Evolutionary conservation across 306 rosid species (phyloP).

Genomic region (Hippophae rhamnoides): DNA sequence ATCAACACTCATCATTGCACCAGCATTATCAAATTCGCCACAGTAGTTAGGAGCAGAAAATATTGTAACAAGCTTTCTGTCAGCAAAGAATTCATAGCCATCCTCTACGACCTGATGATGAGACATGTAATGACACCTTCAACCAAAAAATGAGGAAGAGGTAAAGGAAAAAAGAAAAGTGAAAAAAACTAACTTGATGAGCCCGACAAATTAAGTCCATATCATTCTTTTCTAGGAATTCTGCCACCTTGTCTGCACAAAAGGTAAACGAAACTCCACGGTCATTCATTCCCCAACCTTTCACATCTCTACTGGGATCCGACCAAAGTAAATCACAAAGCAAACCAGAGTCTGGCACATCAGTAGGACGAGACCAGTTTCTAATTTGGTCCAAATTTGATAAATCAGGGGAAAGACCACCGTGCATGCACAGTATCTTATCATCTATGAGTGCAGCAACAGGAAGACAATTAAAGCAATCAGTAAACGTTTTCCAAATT

Average conservation of each 20-base stretch:
- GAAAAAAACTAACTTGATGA: conserved; percentile 19
- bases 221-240: conserved; percentile 29
- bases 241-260: conserved; percentile 27
- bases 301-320: conserved; percentile 30
- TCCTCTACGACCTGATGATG: conserved; percentile 34
- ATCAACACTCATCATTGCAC: conserved; percentile 36
- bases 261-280: conserved; percentile 37
- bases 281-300: conserved; percentile 40
- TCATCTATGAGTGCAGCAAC: conserved; percentile 37
- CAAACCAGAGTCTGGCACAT: conserved; percentile 32
- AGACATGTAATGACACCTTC: neutral
- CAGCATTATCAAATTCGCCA: conserved; percentile 37
- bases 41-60: conserved; percentile 38
- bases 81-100: conserved; percentile 37
- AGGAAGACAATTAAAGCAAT: conserved; percentile 35
- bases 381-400: conserved; percentile 28
- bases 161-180: neutral
- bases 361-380: conserved; percentile 28
- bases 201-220: conserved; percentile 40
- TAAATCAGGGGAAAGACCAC: conserved; percentile 35
- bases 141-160: neutral
- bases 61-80: conserved; percentile 35
- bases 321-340: conserved; percentile 39
- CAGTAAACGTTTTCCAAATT: conserved; percentile 31
- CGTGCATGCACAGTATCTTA: conserved; percentile 37